Base-by-base conservation (phyloP, 371 early-diverging fungal species). In the Cokeromyces recurvatus region DNA sequence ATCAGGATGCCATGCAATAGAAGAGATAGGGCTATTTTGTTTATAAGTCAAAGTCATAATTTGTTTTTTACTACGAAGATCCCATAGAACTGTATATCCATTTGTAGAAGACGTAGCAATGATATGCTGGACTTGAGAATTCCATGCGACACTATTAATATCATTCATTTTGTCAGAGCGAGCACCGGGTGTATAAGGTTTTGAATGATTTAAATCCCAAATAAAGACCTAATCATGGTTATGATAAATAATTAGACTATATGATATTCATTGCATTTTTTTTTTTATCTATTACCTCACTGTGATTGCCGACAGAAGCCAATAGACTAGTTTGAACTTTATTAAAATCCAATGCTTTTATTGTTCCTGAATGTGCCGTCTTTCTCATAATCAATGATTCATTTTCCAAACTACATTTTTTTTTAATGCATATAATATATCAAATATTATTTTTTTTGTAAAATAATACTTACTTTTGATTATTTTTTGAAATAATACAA, bases 1-100 rank as follows among this genome's bases (percentile, higher is more conserved):
- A 65, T 89, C 89, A 4, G 97, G 97, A 64, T 96, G 90, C 98
- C 98, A 98, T 2, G 90, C 88, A 48, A 94, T 67, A 17, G 90
- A 82, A 2, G 92, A 86, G 32, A 94, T 85, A 10, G 32, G 78
- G 77, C 29, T 19, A 24, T 34, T 23, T 11, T 35, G 16, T n/a
- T 22, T 19, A 4, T 36, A 22, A 10, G 37, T 10, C 21, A 98
- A 78, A 23, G 79, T 69, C 53, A 93, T 84, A 21, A 95, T 79
- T 59, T 98, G 96, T 38, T 89, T 81, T 27, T 86, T 77, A 55
- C 84, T 85, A 32, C 91, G 81, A 46, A 96, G 72, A 76, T 97
- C 97, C 96, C 97, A 97, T n/a, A 96, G 85, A 19, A 94, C 94
- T 6, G 93, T 91, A 59, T 87, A 79, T 23, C 98, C 97, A 44